These are phyloP conservation scores for Zasmidium angulare DNA, from an alignment of 2,329 filamentous ascomycete genomes.

Conservation along the genomic window DNA sequence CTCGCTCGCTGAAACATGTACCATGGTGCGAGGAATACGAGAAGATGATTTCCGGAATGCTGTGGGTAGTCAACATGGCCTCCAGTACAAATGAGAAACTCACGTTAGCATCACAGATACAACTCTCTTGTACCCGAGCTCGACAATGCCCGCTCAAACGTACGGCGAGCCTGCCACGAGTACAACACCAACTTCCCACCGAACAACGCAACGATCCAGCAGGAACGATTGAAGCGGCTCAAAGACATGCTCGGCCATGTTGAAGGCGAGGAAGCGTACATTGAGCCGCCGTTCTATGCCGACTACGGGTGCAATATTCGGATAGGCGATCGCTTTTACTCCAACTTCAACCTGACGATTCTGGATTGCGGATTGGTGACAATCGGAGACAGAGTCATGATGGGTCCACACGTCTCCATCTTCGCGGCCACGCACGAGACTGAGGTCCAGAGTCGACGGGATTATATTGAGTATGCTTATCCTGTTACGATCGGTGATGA, in stretches of 20 bases:
- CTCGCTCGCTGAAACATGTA: slow-evolving; percentile 51
- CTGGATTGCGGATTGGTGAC: slow-evolving; percentile 54
- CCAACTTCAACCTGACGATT: slow-evolving; percentile 58
- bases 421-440: slow-evolving; percentile 55
- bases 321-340: slow-evolving; percentile 63
- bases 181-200: slow-evolving; percentile 59
- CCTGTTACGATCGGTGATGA: slow-evolving; percentile 47
- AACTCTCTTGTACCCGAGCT: slow-evolving; percentile 52
- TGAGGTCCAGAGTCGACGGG: slow-evolving; percentile 48
- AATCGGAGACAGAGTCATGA: slow-evolving; percentile 53
- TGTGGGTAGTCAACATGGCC: slow-evolving; percentile 36
- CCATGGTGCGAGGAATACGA: slow-evolving; percentile 63
- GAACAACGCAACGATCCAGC: slow-evolving; percentile 6
- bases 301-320: slow-evolving; percentile 68
- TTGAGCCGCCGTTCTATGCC: slow-evolving; percentile 62
- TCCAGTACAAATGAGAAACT: background rate
- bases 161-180: slow-evolving; percentile 56
- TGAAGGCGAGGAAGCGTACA: slow-evolving; percentile 41
- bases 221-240: slow-evolving; percentile 8
- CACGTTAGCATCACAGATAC: slow-evolving; percentile 31
- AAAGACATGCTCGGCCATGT: slow-evolving; percentile 19
- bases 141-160: slow-evolving; percentile 52
- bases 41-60: slow-evolving; percentile 64
- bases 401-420: slow-evolving; percentile 55
- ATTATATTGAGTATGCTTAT: slow-evolving; percentile 51